Conservation (phyloP, 768 basidiomycete genomes). For the Cubamyces sp. region DNA sequence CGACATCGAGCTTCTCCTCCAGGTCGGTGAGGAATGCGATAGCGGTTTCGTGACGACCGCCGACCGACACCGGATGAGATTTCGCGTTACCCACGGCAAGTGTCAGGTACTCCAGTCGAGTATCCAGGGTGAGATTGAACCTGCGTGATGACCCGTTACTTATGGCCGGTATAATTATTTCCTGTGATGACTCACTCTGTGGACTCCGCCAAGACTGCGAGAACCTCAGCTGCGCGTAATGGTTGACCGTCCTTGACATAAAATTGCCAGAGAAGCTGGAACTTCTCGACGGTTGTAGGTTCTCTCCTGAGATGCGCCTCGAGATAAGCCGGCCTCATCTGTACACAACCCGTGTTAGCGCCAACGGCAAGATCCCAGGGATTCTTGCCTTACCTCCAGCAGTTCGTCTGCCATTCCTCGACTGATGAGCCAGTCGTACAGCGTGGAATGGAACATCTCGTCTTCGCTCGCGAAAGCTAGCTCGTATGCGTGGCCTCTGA, state of each 20-base stretch:
- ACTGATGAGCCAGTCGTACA: slow-evolving; percentile 93
- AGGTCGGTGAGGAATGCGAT: slow-evolving; percentile 93
- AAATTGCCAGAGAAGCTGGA: slow-evolving; percentile 94
- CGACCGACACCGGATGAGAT: slow-evolving; percentile 82
- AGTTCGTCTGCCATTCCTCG: slow-evolving; percentile 84
- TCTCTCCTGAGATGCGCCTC: slow-evolving; percentile 87
- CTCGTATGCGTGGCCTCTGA: slow-evolving; percentile 85
- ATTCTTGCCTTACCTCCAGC: slow-evolving; percentile 65
- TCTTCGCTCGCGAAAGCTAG: slow-evolving; percentile 85
- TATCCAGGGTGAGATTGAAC: slow-evolving; percentile 68
- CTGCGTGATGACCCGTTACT: slow-evolving; percentile 40
- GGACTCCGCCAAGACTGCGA: slow-evolving; percentile 83
- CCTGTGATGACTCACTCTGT: slow-evolving; percentile 58
- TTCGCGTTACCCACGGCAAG: slow-evolving; percentile 96
- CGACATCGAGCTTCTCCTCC: slow-evolving; percentile 96
- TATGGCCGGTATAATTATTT: background rate
- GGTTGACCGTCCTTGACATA: slow-evolving; percentile 92
- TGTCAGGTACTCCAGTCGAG: slow-evolving; percentile 89
- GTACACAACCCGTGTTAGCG: slow-evolving; percentile 4
- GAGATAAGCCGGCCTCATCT: slow-evolving; percentile 88
- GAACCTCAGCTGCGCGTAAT: slow-evolving; percentile 84
- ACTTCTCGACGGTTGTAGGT: slow-evolving; percentile 78
- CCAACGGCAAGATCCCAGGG: too few species aligned
- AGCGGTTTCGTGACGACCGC: slow-evolving; percentile 83
- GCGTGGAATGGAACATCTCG: slow-evolving; percentile 89